Evolutionary conservation across 2,329 filamentous ascomycete genomes (phyloP), one percentile per base, ranked within the genome.

Genomic region (Pseudocercospora eumusae): DNA sequence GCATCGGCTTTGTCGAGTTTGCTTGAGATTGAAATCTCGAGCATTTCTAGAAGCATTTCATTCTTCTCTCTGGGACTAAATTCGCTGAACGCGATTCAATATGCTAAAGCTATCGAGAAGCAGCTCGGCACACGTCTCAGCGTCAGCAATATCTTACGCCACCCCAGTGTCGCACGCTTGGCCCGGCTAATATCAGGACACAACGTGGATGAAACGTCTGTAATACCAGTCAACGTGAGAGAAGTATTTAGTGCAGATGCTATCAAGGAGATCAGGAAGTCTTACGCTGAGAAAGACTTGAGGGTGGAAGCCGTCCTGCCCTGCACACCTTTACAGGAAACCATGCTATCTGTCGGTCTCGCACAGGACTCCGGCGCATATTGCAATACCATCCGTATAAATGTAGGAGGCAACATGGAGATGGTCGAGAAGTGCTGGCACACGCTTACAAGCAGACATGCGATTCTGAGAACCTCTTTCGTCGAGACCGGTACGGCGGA

Each of bases 311-410:
- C 78, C 1, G 80, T 96, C 8, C 77, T 93, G 4, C 92, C 92
- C 0, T 96, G 93, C 72, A 96, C 92, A 1, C 90, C 92, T 0
- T 78, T 97, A 0, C 93, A 97, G 74, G 90, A 96, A 77, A 89
- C 88, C 0, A 96, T 96, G 92, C 80, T 96, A 0, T 88, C 86
- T 2, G 84, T 85, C 8, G 77, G 77, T 25, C 67, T 74, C 3
- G 76, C 77, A 69, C 79, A 64, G 2, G 75, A 75, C 1, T 74
- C 78, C 10, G 76, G 77, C 1, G 81, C 86, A 1, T 96, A 96
- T 72, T 86, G 84, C 69, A 96, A 96, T 72, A 84, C 84, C 53
- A 85, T 91, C 60, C 75, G 88, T 0, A 84, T 96, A 64, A 79
- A 82, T 5, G 27, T 54, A 2, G 72, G 96, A 6, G 76, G 75